Conservation (phyloP, 768 basidiomycete species). For the Cyclocybe cylindracea region DNA sequence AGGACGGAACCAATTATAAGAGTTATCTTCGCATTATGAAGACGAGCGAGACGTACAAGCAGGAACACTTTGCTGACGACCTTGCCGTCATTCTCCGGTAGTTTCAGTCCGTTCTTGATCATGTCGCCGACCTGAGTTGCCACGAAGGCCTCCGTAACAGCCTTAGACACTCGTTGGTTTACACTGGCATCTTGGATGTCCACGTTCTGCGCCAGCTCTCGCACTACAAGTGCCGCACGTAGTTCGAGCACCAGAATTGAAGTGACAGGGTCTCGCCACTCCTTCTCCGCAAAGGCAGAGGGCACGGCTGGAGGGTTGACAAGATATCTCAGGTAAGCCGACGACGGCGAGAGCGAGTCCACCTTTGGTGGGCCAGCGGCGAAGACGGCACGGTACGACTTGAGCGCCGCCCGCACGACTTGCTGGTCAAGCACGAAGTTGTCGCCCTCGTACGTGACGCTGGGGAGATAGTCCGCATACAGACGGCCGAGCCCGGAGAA, state of each 20-base stretch:
- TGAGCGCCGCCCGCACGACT: slow-evolving; percentile 71
- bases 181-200: slow-evolving; percentile 52
- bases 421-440: slow-evolving; percentile 78
- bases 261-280: slow-evolving; percentile 37
- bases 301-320: slow-evolving; percentile 20
- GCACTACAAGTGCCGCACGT: slow-evolving; percentile 64
- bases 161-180: slow-evolving; percentile 59
- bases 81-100: slow-evolving; percentile 25
- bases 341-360: slow-evolving; percentile 45
- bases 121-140: slow-evolving; percentile 54
- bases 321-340: slow-evolving; percentile 59
- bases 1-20: not conserved
- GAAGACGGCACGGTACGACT: slow-evolving; percentile 46
- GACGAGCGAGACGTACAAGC: slow-evolving; percentile 35
- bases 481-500: slow-evolving; percentile 66
- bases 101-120: slow-evolving; percentile 32
- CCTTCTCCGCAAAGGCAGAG: slow-evolving; percentile 12
- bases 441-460: slow-evolving; percentile 75
- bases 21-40: not conserved
- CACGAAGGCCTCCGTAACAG: slow-evolving; percentile 70
- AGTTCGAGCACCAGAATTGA: slow-evolving; percentile 57
- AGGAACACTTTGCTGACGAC: slow-evolving; percentile 39
- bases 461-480: slow-evolving; percentile 67
- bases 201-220: slow-evolving; percentile 38
- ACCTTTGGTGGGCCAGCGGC: slow-evolving; percentile 24